Evolutionary conservation across 345 rosid genomes (phyloP).

Genomic region (Reutealis trisperma): DNA sequence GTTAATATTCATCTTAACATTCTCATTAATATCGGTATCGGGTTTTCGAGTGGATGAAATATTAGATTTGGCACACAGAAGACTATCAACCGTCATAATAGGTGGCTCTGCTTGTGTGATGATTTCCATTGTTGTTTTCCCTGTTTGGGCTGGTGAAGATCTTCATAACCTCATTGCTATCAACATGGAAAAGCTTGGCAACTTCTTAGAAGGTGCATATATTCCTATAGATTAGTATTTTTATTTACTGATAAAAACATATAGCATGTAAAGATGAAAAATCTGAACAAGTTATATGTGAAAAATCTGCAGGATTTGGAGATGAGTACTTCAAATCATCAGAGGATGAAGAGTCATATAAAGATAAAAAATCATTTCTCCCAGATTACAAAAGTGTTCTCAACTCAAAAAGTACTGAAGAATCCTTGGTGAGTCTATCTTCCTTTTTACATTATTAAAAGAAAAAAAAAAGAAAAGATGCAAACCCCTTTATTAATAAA

Average conservation of each 20-base stretch:
- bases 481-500: too few relatives aligned
- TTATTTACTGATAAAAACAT: too few relatives aligned
- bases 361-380: slow-evolving; percentile 30
- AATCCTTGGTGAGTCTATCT: slow-evolving; percentile 56
- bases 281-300: too few relatives aligned
- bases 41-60: slow-evolving; percentile 34
- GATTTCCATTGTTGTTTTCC: slow-evolving; percentile 27
- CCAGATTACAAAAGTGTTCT: slow-evolving; percentile 58
- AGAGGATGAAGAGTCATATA: slow-evolving; percentile 17
- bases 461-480: too few relatives aligned
- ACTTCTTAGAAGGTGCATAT: slow-evolving; percentile 33
- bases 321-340: slow-evolving; percentile 42
- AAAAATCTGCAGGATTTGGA: slow-evolving; percentile 52
- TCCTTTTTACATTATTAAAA: too few relatives aligned
- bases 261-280: too few relatives aligned
- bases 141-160: too few relatives aligned
- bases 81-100: slow-evolving; percentile 31
- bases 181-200: too few relatives aligned
- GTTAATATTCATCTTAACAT: slow-evolving; percentile 35
- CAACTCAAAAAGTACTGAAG: slow-evolving; percentile 64
- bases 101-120: slow-evolving; percentile 20
- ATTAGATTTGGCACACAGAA: slow-evolving; percentile 22
- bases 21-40: slow-evolving; percentile 34
- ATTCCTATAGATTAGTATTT: background rate
- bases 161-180: too few relatives aligned